Percentiles rank a stretch among this genome's conserved stretches.
phyloP scores from a whole-genome alignment of 2,329 filamentous ascomycete genomes.

The Verticillium dahliae region DNA sequence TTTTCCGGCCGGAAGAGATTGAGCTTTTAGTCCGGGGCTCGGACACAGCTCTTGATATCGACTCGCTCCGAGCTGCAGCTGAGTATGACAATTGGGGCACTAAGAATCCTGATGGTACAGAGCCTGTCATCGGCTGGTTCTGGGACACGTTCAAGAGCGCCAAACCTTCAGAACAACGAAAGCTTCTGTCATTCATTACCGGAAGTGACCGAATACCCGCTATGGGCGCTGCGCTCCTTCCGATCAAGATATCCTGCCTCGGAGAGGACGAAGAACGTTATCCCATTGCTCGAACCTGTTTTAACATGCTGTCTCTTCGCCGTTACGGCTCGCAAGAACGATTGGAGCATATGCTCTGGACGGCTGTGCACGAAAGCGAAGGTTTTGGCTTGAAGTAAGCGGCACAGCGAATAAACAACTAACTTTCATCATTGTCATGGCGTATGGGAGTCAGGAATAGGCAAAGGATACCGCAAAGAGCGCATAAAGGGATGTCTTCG shows the following conservation, averaged over 20 bases:
- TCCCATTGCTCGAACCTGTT: constrained; percentile 84
- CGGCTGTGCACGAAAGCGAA: constrained; percentile 82
- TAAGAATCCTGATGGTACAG: constrained; percentile 46
- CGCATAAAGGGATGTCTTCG: not conserved
- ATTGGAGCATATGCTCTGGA: constrained; percentile 70
- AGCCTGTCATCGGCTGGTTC: constrained; percentile 76
- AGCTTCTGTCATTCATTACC: constrained; percentile 79
- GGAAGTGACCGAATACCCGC: constrained; percentile 87
- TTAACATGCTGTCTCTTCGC: constrained; percentile 77
- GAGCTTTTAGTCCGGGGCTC: constrained; percentile 81
- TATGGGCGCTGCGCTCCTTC: constrained; percentile 73
- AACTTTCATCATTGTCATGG: not conserved
- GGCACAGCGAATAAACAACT: not conserved
- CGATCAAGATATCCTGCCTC: constrained; percentile 69
- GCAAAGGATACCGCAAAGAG: not conserved
- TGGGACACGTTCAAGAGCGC: constrained; percentile 74
- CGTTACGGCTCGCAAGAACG: constrained; percentile 61
- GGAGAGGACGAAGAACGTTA: constrained; percentile 70
- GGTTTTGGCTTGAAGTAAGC: constrained; percentile 80
- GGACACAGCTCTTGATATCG: constrained; percentile 75
- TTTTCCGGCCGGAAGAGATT: constrained; percentile 88
- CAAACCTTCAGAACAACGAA: constrained; percentile 62
- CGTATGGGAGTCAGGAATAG: not conserved
- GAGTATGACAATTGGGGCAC: constrained; percentile 74
- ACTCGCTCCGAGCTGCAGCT: constrained; percentile 67